phyloP scores from a whole-genome alignment of 805 yeast genomes.

The Starmerella bombicola region DNA sequence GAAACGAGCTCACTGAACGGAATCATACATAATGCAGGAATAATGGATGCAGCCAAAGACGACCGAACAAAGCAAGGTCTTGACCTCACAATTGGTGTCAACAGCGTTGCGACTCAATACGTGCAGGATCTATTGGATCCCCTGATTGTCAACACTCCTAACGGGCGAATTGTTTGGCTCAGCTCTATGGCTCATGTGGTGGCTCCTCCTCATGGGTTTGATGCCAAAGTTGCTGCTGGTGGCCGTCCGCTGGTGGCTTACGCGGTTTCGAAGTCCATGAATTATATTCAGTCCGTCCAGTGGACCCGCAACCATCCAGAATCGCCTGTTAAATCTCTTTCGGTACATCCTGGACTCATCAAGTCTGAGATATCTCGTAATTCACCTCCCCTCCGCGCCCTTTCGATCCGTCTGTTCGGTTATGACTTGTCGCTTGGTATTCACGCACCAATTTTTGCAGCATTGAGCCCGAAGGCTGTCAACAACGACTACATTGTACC shows the following conservation, averaged over 20 bases:
- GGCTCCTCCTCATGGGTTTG: slow-evolving; percentile 28
- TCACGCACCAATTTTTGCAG: slow-evolving; percentile 35
- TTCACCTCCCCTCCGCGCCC: not conserved
- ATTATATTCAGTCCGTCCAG: slow-evolving; percentile 29
- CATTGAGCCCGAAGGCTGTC: slow-evolving; percentile 30
- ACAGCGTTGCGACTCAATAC: slow-evolving; percentile 37
- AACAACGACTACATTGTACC: slow-evolving; percentile 34
- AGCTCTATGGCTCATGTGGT: slow-evolving; percentile 32
- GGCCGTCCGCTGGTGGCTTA: slow-evolving; percentile 22
- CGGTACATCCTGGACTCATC: slow-evolving; percentile 36
- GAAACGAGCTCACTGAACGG: slow-evolving; percentile 17
- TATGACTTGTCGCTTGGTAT: slow-evolving; percentile 33
- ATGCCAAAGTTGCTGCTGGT: slow-evolving; percentile 29
- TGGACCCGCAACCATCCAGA: slow-evolving; percentile 31
- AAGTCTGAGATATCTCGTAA: slow-evolving; percentile 30
- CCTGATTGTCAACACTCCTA: slow-evolving; percentile 29
- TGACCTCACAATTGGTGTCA: slow-evolving; percentile 38
- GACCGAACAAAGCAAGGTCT: slow-evolving; percentile 34
- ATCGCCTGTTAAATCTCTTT: slow-evolving; percentile 27
- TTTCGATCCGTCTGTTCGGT: slow-evolving; percentile 4
- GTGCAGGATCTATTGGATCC: slow-evolving; percentile 31
- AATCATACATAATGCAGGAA: slow-evolving; percentile 24
- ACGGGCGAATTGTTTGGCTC: slow-evolving; percentile 37
- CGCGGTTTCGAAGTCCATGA: slow-evolving; percentile 37
- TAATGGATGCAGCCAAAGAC: slow-evolving; percentile 27